Base-by-base conservation (phyloP, 2,329 filamentous ascomycete genomes). In the Arthrobotrys megalospora region DNA sequence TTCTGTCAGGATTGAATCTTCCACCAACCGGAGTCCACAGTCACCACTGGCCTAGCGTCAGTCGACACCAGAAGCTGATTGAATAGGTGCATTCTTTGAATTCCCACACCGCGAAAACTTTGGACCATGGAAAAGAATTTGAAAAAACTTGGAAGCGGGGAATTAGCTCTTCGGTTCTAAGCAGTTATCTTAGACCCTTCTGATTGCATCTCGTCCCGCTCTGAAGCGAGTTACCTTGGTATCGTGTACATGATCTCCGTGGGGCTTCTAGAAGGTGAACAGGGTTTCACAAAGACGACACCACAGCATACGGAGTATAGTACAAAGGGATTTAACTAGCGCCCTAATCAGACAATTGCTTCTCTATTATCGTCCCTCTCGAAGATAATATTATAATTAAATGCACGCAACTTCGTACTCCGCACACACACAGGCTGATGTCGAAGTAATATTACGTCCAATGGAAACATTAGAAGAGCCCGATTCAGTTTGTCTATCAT, bases 21-120 rank as follows among this genome's bases (percentile, higher is more conserved):
- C 72, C 72, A 77, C 72, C 72, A 77, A 77, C 72, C 65, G 48
- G 65, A 77, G 47, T 12, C 47, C 47, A 55, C 34, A 19, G 21
- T 32, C 41, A 34, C 34, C 60, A 16, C 21, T 32, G 45, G 6
- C 21, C 38, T 53, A 66, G 34, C 36, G 47, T 55, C 36, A 45
- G 48, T 32, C 47, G 48, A 55, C 48, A 64, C n/a, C 36, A 60
- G 36, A 68, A 50, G n/a, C 58, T 16, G 50, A 45, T 8, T n/a
- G 48, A 16, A 24, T 6, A 67, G 34, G n/a, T 55, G 64, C 41
- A 55, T 55, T 45, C 45, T 68, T 43, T 12, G 47, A 68, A 55
- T 68, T 68, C 43, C 60, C 55, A 60, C 55, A 60, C 55, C 60
- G 60, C n/a, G 14, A 48, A 16, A 34, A 28, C 16, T 48, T 45